Conservation (phyloP, 164 flowering plant species). For the Stephania cephalantha region DNA sequence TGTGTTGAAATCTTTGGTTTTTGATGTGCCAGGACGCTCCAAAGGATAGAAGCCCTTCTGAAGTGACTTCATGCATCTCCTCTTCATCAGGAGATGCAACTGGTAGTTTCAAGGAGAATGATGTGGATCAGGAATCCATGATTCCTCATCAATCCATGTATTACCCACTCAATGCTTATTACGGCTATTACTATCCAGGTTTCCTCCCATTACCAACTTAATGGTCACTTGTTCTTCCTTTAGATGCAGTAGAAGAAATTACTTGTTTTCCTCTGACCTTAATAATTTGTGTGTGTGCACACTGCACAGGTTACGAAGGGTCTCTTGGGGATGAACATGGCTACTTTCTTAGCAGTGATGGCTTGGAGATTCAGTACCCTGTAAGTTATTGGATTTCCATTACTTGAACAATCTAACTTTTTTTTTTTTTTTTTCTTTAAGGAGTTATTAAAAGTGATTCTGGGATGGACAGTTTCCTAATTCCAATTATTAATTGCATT, state of each 20-base stretch:
- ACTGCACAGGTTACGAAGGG: constrained; percentile 39
- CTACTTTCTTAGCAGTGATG: constrained; percentile 29
- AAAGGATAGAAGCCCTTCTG: constrained; percentile 35
- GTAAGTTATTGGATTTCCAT: constrained; percentile 26
- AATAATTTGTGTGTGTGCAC: constrained; percentile 1
- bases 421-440: no score
- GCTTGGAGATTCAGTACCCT: constrained; percentile 42
- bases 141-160: constrained; percentile 26
- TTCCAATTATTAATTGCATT: no score
- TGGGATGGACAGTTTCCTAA: no score
- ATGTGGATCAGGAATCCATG: constrained; percentile 30
- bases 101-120: constrained; percentile 31
- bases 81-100: constrained; percentile 37
- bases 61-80: constrained; percentile 39
- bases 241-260: background rate
- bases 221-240: background rate
- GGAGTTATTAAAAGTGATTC: no score
- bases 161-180: constrained; percentile 28
- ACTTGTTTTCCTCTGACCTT: constrained; percentile 2
- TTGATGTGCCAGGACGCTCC: constrained; percentile 17
- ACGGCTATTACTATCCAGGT: constrained; percentile 58
- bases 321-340: constrained; percentile 36
- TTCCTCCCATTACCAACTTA: background rate
- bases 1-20: background rate
- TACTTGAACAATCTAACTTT: background rate